Evolutionary conservation across 1,284 basidiomycete species (phyloP).

Genomic region (Apiotrichum brassicae): DNA sequence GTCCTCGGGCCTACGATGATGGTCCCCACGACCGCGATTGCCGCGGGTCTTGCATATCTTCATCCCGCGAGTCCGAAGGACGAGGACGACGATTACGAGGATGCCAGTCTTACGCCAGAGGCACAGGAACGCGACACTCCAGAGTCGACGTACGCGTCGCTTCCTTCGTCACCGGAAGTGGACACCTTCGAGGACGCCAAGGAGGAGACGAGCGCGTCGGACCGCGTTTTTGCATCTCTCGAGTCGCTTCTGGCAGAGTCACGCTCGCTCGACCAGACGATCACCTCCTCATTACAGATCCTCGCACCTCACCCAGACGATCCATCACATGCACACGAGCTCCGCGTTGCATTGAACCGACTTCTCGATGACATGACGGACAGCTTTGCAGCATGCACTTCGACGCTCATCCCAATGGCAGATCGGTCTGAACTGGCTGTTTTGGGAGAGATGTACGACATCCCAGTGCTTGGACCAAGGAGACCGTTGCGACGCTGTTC

Average conservation of each 20-base stretch:
- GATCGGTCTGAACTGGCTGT: constrained; percentile 32
- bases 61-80: background rate
- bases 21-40: constrained; percentile 4
- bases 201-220: background rate
- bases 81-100: background rate
- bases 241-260: constrained; percentile 22
- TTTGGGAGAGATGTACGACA: constrained; percentile 42
- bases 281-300: constrained; percentile 23
- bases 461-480: constrained; percentile 20
- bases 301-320: constrained; percentile 22
- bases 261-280: constrained; percentile 17
- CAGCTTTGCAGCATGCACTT: constrained; percentile 33
- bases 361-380: constrained; percentile 37
- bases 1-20: constrained; percentile 3
- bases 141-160: background rate
- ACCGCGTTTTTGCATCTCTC: constrained; percentile 5
- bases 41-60: constrained; percentile 5
- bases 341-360: constrained; percentile 33
- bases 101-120: background rate
- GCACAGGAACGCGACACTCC: background rate
- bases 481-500: background rate
- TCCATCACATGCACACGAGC: constrained; percentile 19
- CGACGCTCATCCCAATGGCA: constrained; percentile 26
- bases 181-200: background rate
- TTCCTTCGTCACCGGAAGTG: background rate